Percentiles rank a stretch among this genome's conserved stretches.
Evolutionary conservation across 129 eudicot genomes (phyloP).

Genomic region (Pittosporum tobira): DNA sequence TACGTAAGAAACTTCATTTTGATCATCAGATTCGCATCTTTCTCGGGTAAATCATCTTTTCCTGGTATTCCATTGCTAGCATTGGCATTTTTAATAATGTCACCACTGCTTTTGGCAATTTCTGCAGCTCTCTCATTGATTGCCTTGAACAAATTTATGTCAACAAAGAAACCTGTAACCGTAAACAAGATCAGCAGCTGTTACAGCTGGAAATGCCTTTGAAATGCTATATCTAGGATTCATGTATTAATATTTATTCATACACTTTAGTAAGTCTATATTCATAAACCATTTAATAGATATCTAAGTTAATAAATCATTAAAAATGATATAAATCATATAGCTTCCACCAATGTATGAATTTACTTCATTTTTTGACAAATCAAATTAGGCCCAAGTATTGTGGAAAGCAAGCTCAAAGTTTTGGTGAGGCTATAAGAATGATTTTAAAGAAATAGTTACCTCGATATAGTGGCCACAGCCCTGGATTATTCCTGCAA

Average conservation of each 20-base stretch:
- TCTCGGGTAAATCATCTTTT: constrained; percentile 69
- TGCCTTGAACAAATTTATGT: constrained; percentile 73
- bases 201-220: neutral
- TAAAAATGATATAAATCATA: too few species aligned
- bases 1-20: constrained; percentile 89
- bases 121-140: constrained; percentile 46
- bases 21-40: constrained; percentile 93
- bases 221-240: neutral
- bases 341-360: too few species aligned
- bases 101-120: constrained; percentile 24
- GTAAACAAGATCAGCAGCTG: constrained; percentile 9
- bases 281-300: too few species aligned
- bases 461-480: constrained; percentile 99
- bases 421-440: constrained; percentile 4
- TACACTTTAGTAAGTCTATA: too few species aligned
- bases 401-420: neutral
- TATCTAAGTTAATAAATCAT: too few species aligned
- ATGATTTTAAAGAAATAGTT: constrained; percentile 9
- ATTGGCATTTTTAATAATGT: constrained; percentile 17
- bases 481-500: constrained; percentile 63
- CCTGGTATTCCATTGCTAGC: constrained; percentile 23
- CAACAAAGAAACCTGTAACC: constrained; percentile 82
- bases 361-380: too few species aligned
- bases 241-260: neutral
- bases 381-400: too few species aligned